These are phyloP conservation scores for Juncus inflexus DNA, from an alignment of 176 grass and related monocot genomes.

Conservation along the genomic window DNA sequence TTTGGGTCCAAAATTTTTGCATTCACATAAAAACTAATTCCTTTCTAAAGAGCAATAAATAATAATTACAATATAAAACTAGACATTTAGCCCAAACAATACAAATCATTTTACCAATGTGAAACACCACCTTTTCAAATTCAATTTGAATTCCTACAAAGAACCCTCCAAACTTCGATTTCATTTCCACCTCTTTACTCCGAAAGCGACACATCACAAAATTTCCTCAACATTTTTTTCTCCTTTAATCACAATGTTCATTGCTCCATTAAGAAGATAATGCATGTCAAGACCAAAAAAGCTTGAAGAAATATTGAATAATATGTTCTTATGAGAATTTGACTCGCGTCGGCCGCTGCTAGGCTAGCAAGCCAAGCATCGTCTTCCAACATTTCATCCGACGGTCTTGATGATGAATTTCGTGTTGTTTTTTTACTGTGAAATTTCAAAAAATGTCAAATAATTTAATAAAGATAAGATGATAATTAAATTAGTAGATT, in stretches of 20 bases:
- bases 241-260: slow-evolving; percentile 6
- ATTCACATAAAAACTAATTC: slow-evolving; percentile 7
- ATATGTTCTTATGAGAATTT: slow-evolving; percentile 12
- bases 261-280: slow-evolving; percentile 33
- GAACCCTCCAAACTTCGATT: slow-evolving; percentile 11
- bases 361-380: slow-evolving; percentile 81
- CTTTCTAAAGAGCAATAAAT: slow-evolving; percentile 17
- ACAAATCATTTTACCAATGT: slow-evolving; percentile 20
- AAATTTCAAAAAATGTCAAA: not conserved
- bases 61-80: slow-evolving; percentile 17
- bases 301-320: slow-evolving; percentile 27
- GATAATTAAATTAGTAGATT: no score
- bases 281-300: slow-evolving; percentile 9
- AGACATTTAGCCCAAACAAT: slow-evolving; percentile 1
- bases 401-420: slow-evolving; percentile 34
- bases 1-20: not conserved
- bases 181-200: slow-evolving; percentile 29
- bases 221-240: slow-evolving; percentile 25
- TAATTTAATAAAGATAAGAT: not conserved
- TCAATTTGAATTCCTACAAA: slow-evolving; percentile 1
- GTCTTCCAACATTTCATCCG: slow-evolving; percentile 42
- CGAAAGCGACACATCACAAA: slow-evolving; percentile 24
- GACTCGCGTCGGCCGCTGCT: slow-evolving; percentile 46
- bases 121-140: slow-evolving; percentile 3
- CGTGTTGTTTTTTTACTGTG: slow-evolving; percentile 59